These are phyloP conservation scores for Vitis vinifera DNA, from an alignment of 164 flowering plant species.

Conservation along the genomic window DNA sequence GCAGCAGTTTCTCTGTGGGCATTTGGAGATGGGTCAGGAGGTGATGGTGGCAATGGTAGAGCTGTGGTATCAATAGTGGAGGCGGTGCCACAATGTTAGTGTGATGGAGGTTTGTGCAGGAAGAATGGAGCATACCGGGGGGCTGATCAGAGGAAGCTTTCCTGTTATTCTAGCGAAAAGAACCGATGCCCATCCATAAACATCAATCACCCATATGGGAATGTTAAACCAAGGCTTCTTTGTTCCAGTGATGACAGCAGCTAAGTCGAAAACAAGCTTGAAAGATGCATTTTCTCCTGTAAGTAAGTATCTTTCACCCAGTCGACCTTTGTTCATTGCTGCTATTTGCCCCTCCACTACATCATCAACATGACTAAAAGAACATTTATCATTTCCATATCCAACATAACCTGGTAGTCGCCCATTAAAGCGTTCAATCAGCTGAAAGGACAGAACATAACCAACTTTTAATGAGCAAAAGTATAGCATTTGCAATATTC, in stretches of 20 bases:
- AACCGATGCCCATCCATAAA: constrained; percentile 73
- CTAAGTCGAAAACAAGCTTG: constrained; percentile 65
- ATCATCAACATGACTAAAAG: constrained; percentile 88
- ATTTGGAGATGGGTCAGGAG: no score
- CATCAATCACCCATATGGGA: constrained; percentile 62
- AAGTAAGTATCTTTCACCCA: constrained; percentile 82
- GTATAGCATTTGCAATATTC: no score
- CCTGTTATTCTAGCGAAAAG: constrained; percentile 63
- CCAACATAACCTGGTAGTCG: constrained; percentile 91
- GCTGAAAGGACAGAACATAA: constrained; percentile 32
- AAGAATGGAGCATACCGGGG: constrained; percentile 60
- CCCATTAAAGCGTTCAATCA: constrained; percentile 82
- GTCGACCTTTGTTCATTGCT: constrained; percentile 69
- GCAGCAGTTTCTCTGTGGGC: no score
- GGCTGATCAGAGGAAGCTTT: constrained; percentile 78
- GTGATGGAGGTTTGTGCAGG: background rate
- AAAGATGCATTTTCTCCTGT: constrained; percentile 96
- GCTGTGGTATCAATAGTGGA: no score
- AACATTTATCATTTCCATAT: constrained; percentile 55
- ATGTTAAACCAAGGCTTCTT: constrained; percentile 57
- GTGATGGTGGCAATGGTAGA: no score
- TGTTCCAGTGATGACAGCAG: constrained; percentile 67
- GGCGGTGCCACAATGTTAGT: no score
- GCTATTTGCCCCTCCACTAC: constrained; percentile 83
- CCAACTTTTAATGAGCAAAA: background rate